These are phyloP conservation scores for Entomortierella chlamydospora DNA, from an alignment of 192 early-diverging fungal species.

Conservation along the genomic window DNA sequence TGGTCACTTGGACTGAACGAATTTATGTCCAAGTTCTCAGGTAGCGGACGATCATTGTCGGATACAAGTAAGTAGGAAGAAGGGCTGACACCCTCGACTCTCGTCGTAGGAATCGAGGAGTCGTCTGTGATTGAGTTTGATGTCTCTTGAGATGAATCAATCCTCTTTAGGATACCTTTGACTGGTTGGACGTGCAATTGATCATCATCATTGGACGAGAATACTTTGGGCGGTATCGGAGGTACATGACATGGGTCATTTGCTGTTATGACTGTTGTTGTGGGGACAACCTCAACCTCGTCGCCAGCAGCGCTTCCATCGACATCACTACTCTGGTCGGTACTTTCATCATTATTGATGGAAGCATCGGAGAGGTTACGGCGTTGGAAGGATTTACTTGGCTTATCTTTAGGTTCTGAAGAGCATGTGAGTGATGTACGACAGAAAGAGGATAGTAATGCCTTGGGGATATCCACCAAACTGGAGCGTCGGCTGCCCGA, in stretches of 20 bases:
- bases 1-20: no score
- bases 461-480: conserved; percentile 34
- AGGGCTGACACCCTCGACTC: no score
- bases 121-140: no score
- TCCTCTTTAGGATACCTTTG: conserved; percentile 31
- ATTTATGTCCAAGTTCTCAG: no score
- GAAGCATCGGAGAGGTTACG: not conserved
- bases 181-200: not conserved
- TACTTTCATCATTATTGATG: not conserved
- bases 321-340: not conserved
- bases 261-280: conserved; percentile 1
- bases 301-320: not conserved
- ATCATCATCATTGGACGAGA: not conserved
- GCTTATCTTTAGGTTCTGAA: not conserved
- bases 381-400: not conserved
- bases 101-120: no score
- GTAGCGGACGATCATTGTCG: no score
- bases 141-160: no score
- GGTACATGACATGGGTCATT: conserved; percentile 3
- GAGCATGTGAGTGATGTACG: conserved; percentile 12
- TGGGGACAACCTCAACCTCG: not conserved
- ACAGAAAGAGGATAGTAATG: conserved; percentile 25
- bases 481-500: conserved; percentile 15
- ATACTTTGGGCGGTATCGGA: conserved; percentile 9
- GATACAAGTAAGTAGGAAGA: no score